Evolutionary conservation across 1,139 yeast species (phyloP), one percentile per base, ranked within the genome.

Genomic region (Kodamaea alishanica): DNA sequence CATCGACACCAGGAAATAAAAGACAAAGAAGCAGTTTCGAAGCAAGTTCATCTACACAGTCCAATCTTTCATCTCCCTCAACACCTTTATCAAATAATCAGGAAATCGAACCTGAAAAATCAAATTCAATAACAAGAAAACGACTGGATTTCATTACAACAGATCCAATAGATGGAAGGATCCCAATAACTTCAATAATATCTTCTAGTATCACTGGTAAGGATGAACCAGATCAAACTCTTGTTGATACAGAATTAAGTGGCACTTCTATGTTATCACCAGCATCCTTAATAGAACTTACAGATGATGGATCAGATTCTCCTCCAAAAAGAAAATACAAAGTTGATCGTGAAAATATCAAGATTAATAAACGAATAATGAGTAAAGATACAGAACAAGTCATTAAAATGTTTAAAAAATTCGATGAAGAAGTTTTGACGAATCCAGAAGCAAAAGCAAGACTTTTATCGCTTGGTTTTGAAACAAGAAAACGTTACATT

Each of bases 311-410:
- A 8, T 6, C 24, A 10, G 10, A 38, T 11, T 24, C 40, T 8
- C 44, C 44, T 9, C 43, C 37, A 12, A 43, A 38, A 30, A 36
- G 51, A 26, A 48, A 47, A 37, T 43, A 44, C 40, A 39, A 40
- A 26, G 39, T 44, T 27, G 47, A 49, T 36, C 34, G 50, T 6
- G 49, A 46, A 25, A 48, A 46, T 26, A 50, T 50, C 42, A 50
- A 49, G 31, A 50, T 50, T 33, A 50, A 50, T 43, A 50, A 50
- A 35, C 41, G 54, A 5, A 46, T 50, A 22, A 50, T 50, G 54
- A 46, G 51, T 39, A 47, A 44, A 24, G 54, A 50, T 28, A 50
- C 54, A 25, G 50, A 41, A 10, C 49, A 49, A 15, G 54, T 50
- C 24, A 45, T 50, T 24, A 40, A 44, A 7, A 49, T 50, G 51